Base-by-base conservation (phyloP, 306 rosid genomes). In the Psophocarpus tetragonolobus region DNA sequence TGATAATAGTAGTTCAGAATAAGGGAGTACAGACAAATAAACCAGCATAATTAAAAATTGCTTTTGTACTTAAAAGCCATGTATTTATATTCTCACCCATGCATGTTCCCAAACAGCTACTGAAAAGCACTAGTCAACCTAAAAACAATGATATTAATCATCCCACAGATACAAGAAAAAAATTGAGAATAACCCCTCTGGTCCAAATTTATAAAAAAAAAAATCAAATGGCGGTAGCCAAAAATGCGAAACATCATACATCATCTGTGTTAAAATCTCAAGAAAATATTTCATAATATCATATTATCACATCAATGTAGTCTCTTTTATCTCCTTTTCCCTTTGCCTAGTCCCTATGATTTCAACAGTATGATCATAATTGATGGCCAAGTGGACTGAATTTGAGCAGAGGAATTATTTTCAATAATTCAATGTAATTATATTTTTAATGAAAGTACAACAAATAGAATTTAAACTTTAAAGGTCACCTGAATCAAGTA, bases 391-490 rank as follows among this genome's bases (percentile, higher is more conserved):
- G 71, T 24, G 33, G 63, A 64, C 53, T 61, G 32, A 41, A 73
- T 65, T 71, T 50, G 53, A 73, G 68, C 42, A 81, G 18, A 85
- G 21, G 17, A 39, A 26, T 51, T 30, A 58, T 57, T 42, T 68
- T 4, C 18, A 4, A 33, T 23, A n/a, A n/a, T n/a, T n/a, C n/a
- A 4, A 33, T 23, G 10, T 13, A 26, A 71, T 33, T 29, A 84
- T 30, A 42, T 26, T 4, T 58, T 54, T 48, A 62, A 41, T 38
- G 7, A 71, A 64, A 32, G 33, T 68, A 6, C 66, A 64, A 47
- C n/a, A 36, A 42, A 35, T 17, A 44, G 30, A 53, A 80, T 18
- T 9, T 50, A n/a, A n/a, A n/a, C n/a, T n/a, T n/a, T n/a, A 51
- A 78, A 86, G 68, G 45, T 8, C 1, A 64, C 0, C 15, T 42